Evolutionary conservation across 345 rosid species (phyloP), one percentile per base, ranked within the genome.

Genomic region (Triadica sebifera): DNA sequence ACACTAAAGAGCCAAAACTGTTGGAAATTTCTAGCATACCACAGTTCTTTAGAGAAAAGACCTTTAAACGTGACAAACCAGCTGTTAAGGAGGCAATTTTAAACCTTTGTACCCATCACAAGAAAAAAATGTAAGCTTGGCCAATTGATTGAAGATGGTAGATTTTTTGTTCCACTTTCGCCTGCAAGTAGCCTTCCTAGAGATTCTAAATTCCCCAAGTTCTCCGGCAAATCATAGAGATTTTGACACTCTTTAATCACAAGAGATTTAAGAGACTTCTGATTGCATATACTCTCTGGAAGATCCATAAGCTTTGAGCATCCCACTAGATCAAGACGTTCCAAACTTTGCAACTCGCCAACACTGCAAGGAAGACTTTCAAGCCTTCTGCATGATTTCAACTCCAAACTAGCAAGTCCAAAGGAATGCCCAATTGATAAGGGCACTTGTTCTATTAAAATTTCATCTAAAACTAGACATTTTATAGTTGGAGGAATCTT

Each of bases 251-350:
- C 15, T 0, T 3, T 6, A 39, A 64, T 39, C 0, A 1, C 0
- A 39, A 64, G 67, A 64, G 13, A 7, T 41, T 16, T 39, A 4
- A 64, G 67, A 64, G 67, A 64, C 50, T 66, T 46, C 73, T 82
- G 75, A 8, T n/a, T 13, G 17, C 74, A 77, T 9, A 73, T 51
- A 46, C 68, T 64, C 41, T 73, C 74, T 29, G 83, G 88, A 53
- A 82, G 80, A 78, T 55, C 74, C 56, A 69, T 78, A 41, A 85
- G 81, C 56, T 61, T 43, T 46, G 53, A 79, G 75, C 86, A 83
- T 16, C 65, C 72, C 3, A 7, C n/a, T 52, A 85, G 58, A 41
- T 19, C 13, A 17, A 85, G 59, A 22, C 6, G 11, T 56, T 43
- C 38, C 13, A 81, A 81, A 65, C 80, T 72, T 67, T 76, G 57